These are phyloP conservation scores for Juncus effusus DNA, from an alignment of 176 grass and related monocot species.

Conservation along the genomic window DNA sequence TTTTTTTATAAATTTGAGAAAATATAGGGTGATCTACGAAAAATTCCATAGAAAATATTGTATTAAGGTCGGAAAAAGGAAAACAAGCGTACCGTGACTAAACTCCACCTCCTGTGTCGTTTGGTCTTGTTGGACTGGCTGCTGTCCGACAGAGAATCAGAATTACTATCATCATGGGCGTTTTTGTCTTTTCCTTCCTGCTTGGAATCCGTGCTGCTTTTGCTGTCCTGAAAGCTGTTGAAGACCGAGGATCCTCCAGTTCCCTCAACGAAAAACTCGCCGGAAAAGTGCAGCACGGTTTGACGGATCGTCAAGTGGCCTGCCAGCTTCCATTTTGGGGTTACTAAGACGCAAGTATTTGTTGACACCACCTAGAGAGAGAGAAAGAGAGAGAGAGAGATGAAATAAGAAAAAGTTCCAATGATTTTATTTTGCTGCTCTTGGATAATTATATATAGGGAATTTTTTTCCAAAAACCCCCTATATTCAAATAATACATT, in stretches of 20 bases:
- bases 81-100: constrained; percentile 76
- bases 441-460: background rate
- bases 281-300: constrained; percentile 82
- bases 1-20: no score
- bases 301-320: constrained; percentile 64
- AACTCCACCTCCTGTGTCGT: constrained; percentile 89
- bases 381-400: constrained; percentile 26
- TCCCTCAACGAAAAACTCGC: constrained; percentile 91
- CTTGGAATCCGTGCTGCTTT: constrained; percentile 58
- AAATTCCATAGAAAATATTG: no score
- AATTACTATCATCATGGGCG: constrained; percentile 45
- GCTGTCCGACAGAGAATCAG: constrained; percentile 39
- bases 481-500: no score
- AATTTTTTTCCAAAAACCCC: background rate
- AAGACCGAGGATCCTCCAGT: constrained; percentile 94
- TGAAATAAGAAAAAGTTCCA: background rate
- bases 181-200: constrained; percentile 58
- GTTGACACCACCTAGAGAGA: constrained; percentile 62
- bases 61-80: no score
- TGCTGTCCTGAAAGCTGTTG: constrained; percentile 58
- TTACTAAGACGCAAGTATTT: constrained; percentile 76
- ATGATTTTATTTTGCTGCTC: background rate
- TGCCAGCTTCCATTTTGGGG: constrained; percentile 87
- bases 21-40: no score
- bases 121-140: constrained; percentile 75